Evolutionary conservation across 495 filamentous ascomycete species (phyloP), one percentile per base, ranked within the genome.

Genomic region (Pyrenula massariospora): DNA sequence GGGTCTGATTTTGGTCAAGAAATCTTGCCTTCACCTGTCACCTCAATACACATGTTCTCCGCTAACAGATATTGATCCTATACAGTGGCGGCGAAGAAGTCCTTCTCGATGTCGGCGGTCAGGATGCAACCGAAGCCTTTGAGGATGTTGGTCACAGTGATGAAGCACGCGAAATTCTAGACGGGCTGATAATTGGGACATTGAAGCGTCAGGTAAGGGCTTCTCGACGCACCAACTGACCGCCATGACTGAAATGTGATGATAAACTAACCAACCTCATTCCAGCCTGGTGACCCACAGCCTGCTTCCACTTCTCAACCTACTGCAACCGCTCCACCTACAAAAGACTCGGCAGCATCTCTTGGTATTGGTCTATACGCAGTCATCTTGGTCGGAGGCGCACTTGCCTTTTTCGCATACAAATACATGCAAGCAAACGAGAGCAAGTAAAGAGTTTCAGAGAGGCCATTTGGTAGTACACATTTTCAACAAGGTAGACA

Each of bases 61-160:
- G 1, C 24, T n/a, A n/a, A n/a, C n/a, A n/a, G n/a, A n/a, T n/a
- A n/a, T n/a, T n/a, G 15, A 42, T 2, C 21, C 36, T 2, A 25
- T 55, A 57, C 66, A 98, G 93, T 54, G 94, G 94, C 77, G 93
- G 93, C 73, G 94, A 97, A 74, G 94, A 99, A 79, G 93, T 97
- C 62, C 77, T 99, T 25, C 82, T 97, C 63, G 94, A 99, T 67
- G 91, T 97, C 60, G 93, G 78, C 65, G 93, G 93, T 66, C 90
- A 95, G 74, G 93, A 99, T 74, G 87, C 90, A 63, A 95, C 93
- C 64, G 94, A 97, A 73, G 91, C 93, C 56, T 99, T 99, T 70
- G 93, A 99, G 77, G 94, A 99, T 73, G 94, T 99, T 69, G 94
- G 94, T 59, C 94, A 99, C 85, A 93, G 87, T 70, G 94, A 99